Evolutionary conservation across 805 yeast species (phyloP).

Genomic region (Kuraishia cidri): DNA sequence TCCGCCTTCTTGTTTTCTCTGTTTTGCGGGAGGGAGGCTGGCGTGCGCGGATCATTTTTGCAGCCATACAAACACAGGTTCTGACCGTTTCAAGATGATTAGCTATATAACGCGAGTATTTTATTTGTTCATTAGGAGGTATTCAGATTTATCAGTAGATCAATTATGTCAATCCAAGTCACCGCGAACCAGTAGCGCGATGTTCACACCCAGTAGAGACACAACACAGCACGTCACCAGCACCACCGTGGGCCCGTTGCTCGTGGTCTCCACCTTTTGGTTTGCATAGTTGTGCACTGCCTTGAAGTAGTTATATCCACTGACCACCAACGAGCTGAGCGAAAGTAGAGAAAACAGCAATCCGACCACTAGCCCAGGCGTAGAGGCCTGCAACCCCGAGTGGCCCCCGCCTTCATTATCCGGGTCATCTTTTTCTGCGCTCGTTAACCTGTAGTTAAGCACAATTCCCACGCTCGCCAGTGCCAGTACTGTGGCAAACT

Average conservation of each 20-base stretch:
- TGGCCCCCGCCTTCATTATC: conserved; percentile 3
- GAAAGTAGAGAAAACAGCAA: conserved; percentile 27
- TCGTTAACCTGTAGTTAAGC: conserved; percentile 32
- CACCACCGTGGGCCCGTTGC: conserved; percentile 21
- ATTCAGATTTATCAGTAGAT: too few relatives aligned
- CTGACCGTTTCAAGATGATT: too few relatives aligned
- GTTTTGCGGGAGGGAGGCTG: too few relatives aligned
- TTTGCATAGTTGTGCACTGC: conserved; percentile 34
- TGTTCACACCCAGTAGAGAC: conserved; percentile 24
- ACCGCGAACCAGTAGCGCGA: conserved; percentile 15
- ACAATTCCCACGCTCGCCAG: conserved; percentile 37
- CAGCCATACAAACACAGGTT: too few relatives aligned
- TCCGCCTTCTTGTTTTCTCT: too few relatives aligned
- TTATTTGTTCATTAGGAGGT: too few relatives aligned
- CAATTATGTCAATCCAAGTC: too few relatives aligned
- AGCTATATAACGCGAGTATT: too few relatives aligned
- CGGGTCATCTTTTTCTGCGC: conserved; percentile 11
- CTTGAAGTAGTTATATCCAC: conserved; percentile 30
- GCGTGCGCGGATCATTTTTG: too few relatives aligned
- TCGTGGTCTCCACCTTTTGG: conserved; percentile 28
- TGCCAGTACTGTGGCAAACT: conserved; percentile 34
- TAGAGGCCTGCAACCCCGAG: conserved; percentile 3
- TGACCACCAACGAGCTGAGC: conserved; percentile 24
- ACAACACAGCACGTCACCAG: conserved; percentile 24
- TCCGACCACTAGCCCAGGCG: conserved; percentile 15